These are phyloP conservation scores for Phyllosticta citrichinensis DNA, from an alignment of 2,329 filamentous ascomycete species.

Conservation along the genomic window DNA sequence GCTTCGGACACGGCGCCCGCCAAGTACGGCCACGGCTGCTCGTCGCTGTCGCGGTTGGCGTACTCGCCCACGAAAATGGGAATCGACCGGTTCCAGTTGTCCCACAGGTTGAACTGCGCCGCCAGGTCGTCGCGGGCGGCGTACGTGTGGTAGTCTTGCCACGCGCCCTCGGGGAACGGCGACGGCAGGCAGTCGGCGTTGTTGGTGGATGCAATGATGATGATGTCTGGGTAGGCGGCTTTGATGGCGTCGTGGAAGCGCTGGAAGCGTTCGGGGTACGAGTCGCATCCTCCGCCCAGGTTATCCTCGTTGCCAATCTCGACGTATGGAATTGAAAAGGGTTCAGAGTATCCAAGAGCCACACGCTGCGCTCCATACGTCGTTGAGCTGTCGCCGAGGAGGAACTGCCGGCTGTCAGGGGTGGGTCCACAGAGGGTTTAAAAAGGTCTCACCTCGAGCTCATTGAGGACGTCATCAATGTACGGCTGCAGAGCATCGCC, in stretches of 20 bases:
- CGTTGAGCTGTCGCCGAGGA: conserved; percentile 44
- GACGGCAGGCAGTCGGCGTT: conserved; percentile 14
- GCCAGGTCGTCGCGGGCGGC: conserved; percentile 32
- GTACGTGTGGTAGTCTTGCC: conserved; percentile 40
- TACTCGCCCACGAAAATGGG: conserved; percentile 9
- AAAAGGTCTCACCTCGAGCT: conserved; percentile 39
- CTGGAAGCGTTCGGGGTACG: conserved; percentile 43
- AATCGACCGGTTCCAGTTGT: not conserved
- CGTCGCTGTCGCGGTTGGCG: not conserved
- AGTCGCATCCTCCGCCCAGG: conserved; percentile 37
- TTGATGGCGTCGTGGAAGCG: conserved; percentile 51
- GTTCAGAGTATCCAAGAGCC: conserved; percentile 49
- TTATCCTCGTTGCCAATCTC: conserved; percentile 62
- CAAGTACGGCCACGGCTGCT: not conserved
- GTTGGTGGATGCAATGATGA: conserved; percentile 42
- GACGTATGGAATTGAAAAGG: conserved; percentile 51
- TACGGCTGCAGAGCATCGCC: conserved; percentile 44
- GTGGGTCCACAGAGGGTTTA: not conserved
- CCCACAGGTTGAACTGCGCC: conserved; percentile 38
- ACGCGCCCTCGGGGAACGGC: conserved; percentile 25
- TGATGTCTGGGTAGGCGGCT: conserved; percentile 47
- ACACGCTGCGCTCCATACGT: conserved; percentile 50
- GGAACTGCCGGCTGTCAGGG: conserved; percentile 30
- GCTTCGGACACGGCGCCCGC: conserved; percentile 51
- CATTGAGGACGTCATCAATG: conserved; percentile 50